A percentile compares a stretch with the other conserved stretches of the same genome.
Conservation (phyloP, 768 basidiomycete genomes). For the Gyrodon lividus region DNA sequence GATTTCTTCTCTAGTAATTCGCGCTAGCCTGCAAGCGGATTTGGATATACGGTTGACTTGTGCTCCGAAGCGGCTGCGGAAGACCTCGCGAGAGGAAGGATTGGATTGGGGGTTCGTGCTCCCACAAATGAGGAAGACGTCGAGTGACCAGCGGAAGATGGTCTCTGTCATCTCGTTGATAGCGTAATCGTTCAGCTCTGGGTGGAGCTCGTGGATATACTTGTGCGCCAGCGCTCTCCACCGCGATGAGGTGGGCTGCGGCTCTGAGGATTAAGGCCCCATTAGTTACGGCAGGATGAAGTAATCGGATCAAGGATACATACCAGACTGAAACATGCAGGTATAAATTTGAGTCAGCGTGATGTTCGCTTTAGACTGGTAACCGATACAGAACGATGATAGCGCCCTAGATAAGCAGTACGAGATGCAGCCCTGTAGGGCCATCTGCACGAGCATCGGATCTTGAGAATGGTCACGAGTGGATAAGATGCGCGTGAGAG, state of each 20-base stretch:
- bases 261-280: conserved; percentile 42
- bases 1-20: conserved; percentile 68
- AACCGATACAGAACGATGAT: conserved; percentile 71
- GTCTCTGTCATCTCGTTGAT: conserved; percentile 72
- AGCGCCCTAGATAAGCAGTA: conserved; percentile 67
- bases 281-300: conserved; percentile 14
- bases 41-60: conserved; percentile 68
- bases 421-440: conserved; percentile 68
- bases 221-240: conserved; percentile 75
- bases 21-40: conserved; percentile 60
- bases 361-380: conserved; percentile 67
- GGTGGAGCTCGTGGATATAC: conserved; percentile 66
- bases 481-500: conserved; percentile 58
- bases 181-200: conserved; percentile 62
- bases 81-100: conserved; percentile 37
- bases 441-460: conserved; percentile 73
- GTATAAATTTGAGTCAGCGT: conserved; percentile 61
- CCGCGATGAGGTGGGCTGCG: conserved; percentile 74
- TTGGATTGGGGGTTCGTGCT: conserved; percentile 44
- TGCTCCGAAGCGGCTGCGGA: conserved; percentile 51
- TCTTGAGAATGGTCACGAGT: conserved; percentile 71
- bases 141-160: conserved; percentile 68
- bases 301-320: conserved; percentile 15
- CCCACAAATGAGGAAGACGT: conserved; percentile 65
- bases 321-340: conserved; percentile 56